phyloP scores from a whole-genome alignment of 306 rosid genomes.

The Hippophae gyantsensis region DNA sequence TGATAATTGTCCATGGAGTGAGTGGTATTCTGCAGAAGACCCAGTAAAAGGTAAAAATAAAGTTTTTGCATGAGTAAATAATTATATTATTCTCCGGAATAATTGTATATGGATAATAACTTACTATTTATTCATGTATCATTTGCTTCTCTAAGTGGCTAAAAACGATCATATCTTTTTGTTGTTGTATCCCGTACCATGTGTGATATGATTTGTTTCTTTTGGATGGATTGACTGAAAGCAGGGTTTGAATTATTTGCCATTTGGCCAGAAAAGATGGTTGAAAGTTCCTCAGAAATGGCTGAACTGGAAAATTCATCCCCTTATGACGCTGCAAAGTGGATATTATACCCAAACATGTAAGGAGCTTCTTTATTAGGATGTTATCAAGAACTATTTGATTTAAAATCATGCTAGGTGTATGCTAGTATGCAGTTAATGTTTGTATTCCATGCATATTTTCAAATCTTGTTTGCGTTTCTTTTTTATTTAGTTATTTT shows the following conservation, averaged over 20 bases:
- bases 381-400: conserved; percentile 6
- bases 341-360: conserved; percentile 63
- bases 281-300: conserved; percentile 85
- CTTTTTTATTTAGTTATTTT: no score
- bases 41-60: conserved; percentile 65
- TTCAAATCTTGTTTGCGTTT: background rate
- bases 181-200: conserved; percentile 13
- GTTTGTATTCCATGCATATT: background rate
- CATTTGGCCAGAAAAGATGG: conserved; percentile 72
- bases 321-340: conserved; percentile 85
- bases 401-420: conserved; percentile 4
- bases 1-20: conserved; percentile 92
- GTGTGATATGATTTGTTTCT: conserved; percentile 19
- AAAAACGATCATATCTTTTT: conserved; percentile 2
- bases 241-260: conserved; percentile 83
- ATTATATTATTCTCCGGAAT: background rate
- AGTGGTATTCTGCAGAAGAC: conserved; percentile 97
- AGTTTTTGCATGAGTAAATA: no score
- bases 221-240: conserved; percentile 28
- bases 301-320: conserved; percentile 93
- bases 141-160: conserved; percentile 1
- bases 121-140: background rate
- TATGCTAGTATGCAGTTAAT: conserved; percentile 15
- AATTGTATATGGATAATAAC: background rate
- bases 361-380: conserved; percentile 21